Percentiles rank a stretch among this genome's conserved stretches.
Evolutionary conservation across 129 eudicot species (phyloP).

Genomic region (Erigeron canadensis): DNA sequence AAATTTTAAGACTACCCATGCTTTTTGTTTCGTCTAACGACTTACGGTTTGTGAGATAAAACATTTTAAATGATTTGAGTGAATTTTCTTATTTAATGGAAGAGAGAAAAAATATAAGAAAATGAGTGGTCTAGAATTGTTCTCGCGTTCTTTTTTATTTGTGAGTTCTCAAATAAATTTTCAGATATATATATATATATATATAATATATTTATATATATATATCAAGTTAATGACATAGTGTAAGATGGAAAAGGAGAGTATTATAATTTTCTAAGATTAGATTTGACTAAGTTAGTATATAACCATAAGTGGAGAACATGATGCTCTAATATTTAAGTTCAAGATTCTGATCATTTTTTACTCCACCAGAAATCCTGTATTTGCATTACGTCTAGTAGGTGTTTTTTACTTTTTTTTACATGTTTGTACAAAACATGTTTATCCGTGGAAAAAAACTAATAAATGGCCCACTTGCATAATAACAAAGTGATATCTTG

Average conservation of each 20-base stretch:
- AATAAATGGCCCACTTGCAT: slow-evolving; percentile 28
- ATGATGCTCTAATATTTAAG: slow-evolving; percentile 18
- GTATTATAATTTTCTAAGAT: slow-evolving; percentile 13
- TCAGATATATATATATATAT: too few relatives aligned
- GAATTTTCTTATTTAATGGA: too few relatives aligned
- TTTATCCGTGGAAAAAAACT: not conserved
- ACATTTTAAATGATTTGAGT: too few relatives aligned
- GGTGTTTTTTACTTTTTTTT: not conserved
- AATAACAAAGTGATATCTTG: slow-evolving; percentile 19
- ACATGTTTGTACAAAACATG: slow-evolving; percentile 10
- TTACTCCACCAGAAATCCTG: slow-evolving; percentile 22
- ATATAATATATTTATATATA: too few relatives aligned
- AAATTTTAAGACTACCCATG: too few relatives aligned
- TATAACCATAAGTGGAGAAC: slow-evolving; percentile 14
- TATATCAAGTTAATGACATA: too few relatives aligned
- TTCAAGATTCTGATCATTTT: slow-evolving; percentile 18
- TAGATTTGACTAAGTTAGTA: slow-evolving; percentile 11
- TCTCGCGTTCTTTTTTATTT: too few relatives aligned
- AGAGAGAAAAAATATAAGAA: too few relatives aligned
- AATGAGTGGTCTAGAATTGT: too few relatives aligned
- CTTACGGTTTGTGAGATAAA: too few relatives aligned
- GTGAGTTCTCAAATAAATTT: too few relatives aligned
- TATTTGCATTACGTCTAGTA: slow-evolving; percentile 14
- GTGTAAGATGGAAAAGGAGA: not conserved
- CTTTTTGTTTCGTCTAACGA: too few relatives aligned